Evolutionary conservation across 352 stramenopile genomes (phyloP), one percentile per base, ranked within the genome.

Genomic region (Aphanomyces euteiches): DNA sequence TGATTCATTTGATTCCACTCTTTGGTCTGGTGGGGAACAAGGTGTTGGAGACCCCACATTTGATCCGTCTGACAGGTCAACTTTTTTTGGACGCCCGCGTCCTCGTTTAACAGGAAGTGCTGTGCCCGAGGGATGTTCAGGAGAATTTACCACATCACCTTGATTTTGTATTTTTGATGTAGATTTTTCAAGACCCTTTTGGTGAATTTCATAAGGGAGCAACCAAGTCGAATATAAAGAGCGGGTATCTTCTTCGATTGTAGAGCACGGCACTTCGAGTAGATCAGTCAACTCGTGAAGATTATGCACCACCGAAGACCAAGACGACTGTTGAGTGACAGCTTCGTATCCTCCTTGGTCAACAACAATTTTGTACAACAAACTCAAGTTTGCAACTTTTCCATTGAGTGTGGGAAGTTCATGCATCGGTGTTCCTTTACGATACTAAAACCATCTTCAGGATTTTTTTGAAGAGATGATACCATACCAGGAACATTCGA

Each of bases 351-450:
- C 85, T 5, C 83, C 85, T 5, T 85, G 63, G 19, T 80, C 74
- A 5, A 67, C 39, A 6, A 95, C 84, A 1, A 71, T 83, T 73
- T 90, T 88, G 77, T 88, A 90, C 7, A 95, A 73, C 38, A 80
- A 67, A 36, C 80, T 77, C 53, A 95, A 69, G 54, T 92, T 92
- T 12, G 92, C 75, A 7, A 90, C 73, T 69, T 92, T 82, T 19
- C 83, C 87, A 48, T 95, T 79, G 12, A 88, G 77, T 37, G 81
- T 80, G 7, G 87, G 87, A 41, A 91, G 67, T 57, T 87, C 80
- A 69, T 90, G 78, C 87, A 95, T 95, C 28, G 87, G 87, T 41
- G 85, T 77, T 8, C 81, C 79, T n/a, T 75, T 79, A 40, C 86
- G 82, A 43, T 95, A 95, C 66, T 67, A 72, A 17, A 17, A 5